phyloP scores from a whole-genome alignment of 2,329 filamentous ascomycete genomes.

The Colletotrichum orchidophilum region DNA sequence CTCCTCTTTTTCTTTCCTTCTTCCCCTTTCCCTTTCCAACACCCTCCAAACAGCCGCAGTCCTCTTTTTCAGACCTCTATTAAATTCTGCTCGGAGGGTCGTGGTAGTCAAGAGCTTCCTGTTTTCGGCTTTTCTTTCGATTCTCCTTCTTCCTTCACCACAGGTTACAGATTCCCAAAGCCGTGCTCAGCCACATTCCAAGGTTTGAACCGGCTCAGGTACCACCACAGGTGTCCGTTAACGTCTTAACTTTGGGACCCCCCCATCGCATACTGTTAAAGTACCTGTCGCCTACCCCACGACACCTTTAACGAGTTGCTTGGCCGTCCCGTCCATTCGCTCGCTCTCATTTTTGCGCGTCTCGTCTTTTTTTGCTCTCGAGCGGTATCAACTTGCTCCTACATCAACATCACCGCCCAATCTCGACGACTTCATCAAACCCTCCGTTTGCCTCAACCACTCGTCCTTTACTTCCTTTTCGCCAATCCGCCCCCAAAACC shows the following conservation, averaged over 20 bases:
- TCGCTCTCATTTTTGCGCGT: constrained; percentile 29
- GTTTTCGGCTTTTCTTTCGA: neutral
- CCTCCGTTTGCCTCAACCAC: neutral
- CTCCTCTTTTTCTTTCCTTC: constrained; percentile 10
- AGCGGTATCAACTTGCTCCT: constrained; percentile 16
- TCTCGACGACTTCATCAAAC: constrained; percentile 1
- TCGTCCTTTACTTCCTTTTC: neutral
- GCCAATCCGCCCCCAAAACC: neutral
- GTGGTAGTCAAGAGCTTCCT: neutral
- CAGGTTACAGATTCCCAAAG: constrained; percentile 13
- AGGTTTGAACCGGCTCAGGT: constrained; percentile 16
- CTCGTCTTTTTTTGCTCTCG: constrained; percentile 12
- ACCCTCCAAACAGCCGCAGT: neutral
- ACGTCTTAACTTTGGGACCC: constrained; percentile 29
- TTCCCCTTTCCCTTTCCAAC: constrained; percentile 3
- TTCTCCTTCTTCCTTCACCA: constrained; percentile 11
- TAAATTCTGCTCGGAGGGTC: constrained; percentile 19
- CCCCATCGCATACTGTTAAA: constrained; percentile 35
- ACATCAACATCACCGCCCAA: constrained; percentile 6
- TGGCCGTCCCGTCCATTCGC: constrained; percentile 36
- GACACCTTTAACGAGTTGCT: constrained; percentile 35
- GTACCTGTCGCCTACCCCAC: constrained; percentile 32
- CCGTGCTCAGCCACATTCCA: constrained; percentile 15
- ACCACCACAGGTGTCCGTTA: constrained; percentile 17
- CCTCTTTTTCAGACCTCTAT: constrained; percentile 13